phyloP scores from a whole-genome alignment of 2,329 filamentous ascomycete genomes.

The Beauveria varroae region DNA sequence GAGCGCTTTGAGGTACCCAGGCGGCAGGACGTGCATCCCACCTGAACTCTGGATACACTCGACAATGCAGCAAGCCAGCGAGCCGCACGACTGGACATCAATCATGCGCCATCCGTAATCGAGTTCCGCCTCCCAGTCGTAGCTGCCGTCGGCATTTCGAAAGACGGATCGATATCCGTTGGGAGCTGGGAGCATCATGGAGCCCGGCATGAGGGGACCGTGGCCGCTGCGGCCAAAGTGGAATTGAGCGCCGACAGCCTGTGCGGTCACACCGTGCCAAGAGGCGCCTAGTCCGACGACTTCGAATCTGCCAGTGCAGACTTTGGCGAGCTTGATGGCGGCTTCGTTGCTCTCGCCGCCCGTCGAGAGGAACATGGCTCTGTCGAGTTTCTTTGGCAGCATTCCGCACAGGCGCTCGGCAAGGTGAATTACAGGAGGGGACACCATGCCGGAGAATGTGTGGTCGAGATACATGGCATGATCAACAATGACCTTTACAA shows the following conservation, averaged over 20 bases:
- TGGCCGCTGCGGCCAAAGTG: conserved; percentile 44
- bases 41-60: conserved; percentile 53
- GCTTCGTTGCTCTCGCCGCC: conserved; percentile 53
- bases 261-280: conserved; percentile 55
- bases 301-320: conserved; percentile 57
- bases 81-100: conserved; percentile 51
- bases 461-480: conserved; percentile 48
- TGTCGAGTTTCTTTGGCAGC: conserved; percentile 42
- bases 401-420: conserved; percentile 41
- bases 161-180: conserved; percentile 56
- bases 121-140: conserved; percentile 56
- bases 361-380: conserved; percentile 51
- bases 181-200: conserved; percentile 49
- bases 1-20: conserved; percentile 50
- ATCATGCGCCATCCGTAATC: conserved; percentile 54
- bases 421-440: conserved; percentile 47
- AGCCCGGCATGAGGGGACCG: conserved; percentile 45
- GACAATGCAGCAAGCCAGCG: conserved; percentile 55
- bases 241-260: conserved; percentile 47
- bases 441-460: conserved; percentile 52
- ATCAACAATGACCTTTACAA: conserved; percentile 43
- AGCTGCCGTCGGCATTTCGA: conserved; percentile 44
- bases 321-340: conserved; percentile 57
- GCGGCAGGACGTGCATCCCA: conserved; percentile 52
- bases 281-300: conserved; percentile 51